Evolutionary conservation across 108 stramenopile species (phyloP), one percentile per base, ranked within the genome.

Genomic region (Mediolabrus comicus): DNA sequence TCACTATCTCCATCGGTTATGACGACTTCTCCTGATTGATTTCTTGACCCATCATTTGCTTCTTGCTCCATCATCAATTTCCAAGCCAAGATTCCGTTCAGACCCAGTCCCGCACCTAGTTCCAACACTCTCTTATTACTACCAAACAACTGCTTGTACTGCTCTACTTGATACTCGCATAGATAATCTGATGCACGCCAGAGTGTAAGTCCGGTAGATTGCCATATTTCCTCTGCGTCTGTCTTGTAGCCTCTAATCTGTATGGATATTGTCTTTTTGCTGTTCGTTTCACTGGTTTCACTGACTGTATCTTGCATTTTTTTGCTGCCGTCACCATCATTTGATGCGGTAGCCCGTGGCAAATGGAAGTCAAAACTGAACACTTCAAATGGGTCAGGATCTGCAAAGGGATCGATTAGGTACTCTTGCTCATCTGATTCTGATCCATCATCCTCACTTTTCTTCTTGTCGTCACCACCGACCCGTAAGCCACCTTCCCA

Each of bases 201-300:
- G 16, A 92, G 55, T 24, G 92, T 90, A 29, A 90, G 60, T 6
- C 92, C 92, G 17, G 92, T 92, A 16, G 87, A 87, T 55, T 88
- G 75, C 85, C 81, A 86, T 28, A 85, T 84, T 69, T 82, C 75
- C 11, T 86, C 89, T 10, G 84, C 72, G 19, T 84, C 79, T 16
- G 69, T 51, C 59, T 76, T 72, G 62, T 78, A 83, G 5, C 87
- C 87, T 25, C 71, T 38, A n/a, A 94, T 32, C 43, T 70, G 38
- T 34, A 93, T 69, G 0, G 72, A 61, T 16, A 88, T 84, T 22
- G 17, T 11, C 53, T 39, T 58, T 53, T 71, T 19, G 19, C 59
- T 36, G 33, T 36, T 60, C 25, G 32, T 41, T 38, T 17, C 56
- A 55, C 19, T 1, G 53, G 41, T 64, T 49, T 12, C 51, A 39